These are phyloP conservation scores for Nasturtium officinale DNA, from an alignment of 345 rosid genomes.

Conservation along the genomic window DNA sequence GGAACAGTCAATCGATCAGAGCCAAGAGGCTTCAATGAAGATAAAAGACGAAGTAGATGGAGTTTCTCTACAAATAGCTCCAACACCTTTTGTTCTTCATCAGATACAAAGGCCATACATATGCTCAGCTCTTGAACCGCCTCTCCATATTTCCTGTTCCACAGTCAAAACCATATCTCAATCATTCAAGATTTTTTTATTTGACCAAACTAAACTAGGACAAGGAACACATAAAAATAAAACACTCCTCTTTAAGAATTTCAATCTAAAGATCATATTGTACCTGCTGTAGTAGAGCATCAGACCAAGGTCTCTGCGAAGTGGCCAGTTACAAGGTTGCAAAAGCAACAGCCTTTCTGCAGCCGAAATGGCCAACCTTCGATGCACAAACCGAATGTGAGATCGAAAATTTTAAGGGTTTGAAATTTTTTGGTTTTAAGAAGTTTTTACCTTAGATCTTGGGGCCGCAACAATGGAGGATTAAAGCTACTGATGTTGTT, in stretches of 20 bases:
- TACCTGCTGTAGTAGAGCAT: constrained; percentile 79
- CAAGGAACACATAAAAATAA: neutral
- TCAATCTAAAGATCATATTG: neutral
- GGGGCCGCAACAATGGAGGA: constrained; percentile 67
- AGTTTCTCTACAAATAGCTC: constrained; percentile 78
- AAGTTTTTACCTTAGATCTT: constrained; percentile 64
- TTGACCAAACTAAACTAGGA: neutral
- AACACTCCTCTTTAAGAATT: neutral
- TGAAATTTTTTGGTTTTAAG: neutral
- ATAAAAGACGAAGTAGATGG: constrained; percentile 73
- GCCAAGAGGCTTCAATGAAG: constrained; percentile 65
- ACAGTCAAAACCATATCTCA: constrained; percentile 16
- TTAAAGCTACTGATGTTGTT: constrained; percentile 47
- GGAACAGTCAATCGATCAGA: constrained; percentile 61
- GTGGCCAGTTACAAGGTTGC: constrained; percentile 84
- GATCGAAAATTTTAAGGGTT: neutral
- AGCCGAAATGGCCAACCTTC: constrained; percentile 86
- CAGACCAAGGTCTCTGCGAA: constrained; percentile 91
- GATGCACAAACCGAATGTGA: constrained; percentile 20
- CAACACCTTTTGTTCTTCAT: constrained; percentile 67
- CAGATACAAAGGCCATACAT: constrained; percentile 81
- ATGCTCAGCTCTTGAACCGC: constrained; percentile 95
- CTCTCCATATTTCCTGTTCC: constrained; percentile 66
- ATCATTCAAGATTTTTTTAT: neutral
- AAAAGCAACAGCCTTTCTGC: constrained; percentile 80